phyloP scores from a whole-genome alignment of 1,284 basidiomycete species.

The Ustanciosporium gigantosporum region DNA sequence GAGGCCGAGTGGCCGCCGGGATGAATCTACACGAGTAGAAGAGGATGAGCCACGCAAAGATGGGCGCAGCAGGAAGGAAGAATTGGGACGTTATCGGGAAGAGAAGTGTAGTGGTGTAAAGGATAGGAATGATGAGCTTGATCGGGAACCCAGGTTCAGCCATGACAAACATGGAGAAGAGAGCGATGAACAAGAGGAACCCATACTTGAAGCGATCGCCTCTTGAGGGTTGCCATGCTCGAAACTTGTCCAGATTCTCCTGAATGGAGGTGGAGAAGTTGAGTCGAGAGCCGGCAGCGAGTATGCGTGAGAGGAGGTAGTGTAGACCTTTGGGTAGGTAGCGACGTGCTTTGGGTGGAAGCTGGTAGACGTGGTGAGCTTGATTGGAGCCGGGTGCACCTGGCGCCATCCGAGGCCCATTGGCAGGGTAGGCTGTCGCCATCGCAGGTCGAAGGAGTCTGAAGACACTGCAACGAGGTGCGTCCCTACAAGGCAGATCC shows the following conservation, averaged over 20 bases:
- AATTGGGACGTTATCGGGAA: constrained; percentile 90
- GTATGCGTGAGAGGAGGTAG: constrained; percentile 48
- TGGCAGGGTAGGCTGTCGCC: background rate
- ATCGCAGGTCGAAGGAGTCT: background rate
- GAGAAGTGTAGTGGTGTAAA: constrained; percentile 73
- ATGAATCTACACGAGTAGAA: constrained; percentile 88
- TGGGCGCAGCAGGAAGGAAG: constrained; percentile 83
- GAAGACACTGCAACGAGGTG: background rate
- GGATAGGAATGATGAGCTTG: constrained; percentile 78
- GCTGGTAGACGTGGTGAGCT: constrained; percentile 13
- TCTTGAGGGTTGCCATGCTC: constrained; percentile 39
- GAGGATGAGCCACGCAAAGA: constrained; percentile 71
- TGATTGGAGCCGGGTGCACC: constrained; percentile 9
- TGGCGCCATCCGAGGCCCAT: constrained; percentile 13
- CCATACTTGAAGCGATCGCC: constrained; percentile 54
- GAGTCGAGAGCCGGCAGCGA: constrained; percentile 52
- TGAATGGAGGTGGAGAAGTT: constrained; percentile 48
- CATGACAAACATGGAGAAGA: constrained; percentile 81
- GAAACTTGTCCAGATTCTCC: constrained; percentile 45
- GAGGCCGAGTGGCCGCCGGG: constrained; percentile 73
- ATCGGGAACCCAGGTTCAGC: constrained; percentile 70
- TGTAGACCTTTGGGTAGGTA: constrained; percentile 34
- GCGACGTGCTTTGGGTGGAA: constrained; percentile 27
- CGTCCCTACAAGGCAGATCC: too few species aligned
- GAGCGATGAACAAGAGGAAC: constrained; percentile 62